Conservation (phyloP, 257 asterid genomes). For the Penstemon newberryi region DNA sequence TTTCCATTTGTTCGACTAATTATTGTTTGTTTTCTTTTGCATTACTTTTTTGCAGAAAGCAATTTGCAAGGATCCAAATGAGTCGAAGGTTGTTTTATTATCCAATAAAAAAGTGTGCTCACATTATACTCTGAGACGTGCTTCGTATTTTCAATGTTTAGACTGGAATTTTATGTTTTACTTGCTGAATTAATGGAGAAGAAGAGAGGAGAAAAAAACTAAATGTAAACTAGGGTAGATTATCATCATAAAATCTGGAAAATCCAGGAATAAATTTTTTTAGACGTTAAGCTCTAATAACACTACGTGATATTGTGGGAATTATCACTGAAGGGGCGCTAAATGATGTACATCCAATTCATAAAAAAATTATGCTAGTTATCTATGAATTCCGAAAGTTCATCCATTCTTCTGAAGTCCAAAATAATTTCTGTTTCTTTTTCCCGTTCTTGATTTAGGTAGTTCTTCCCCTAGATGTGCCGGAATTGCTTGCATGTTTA, state of each 20-base stretch:
- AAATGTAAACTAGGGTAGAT: too few relatives aligned
- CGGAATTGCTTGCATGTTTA: conserved; percentile 84
- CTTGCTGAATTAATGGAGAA: too few relatives aligned
- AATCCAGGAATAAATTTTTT: background rate
- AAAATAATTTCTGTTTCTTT: conserved; percentile 22
- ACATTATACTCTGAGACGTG: background rate
- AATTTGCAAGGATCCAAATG: conserved; percentile 75
- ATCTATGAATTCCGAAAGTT: background rate
- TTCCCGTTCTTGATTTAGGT: conserved; percentile 49
- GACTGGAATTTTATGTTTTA: too few relatives aligned
- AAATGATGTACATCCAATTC: conserved; percentile 7
- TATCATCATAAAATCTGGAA: background rate
- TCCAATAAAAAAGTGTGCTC: background rate
- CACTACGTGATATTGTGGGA: background rate
- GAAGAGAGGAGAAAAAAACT: too few relatives aligned
- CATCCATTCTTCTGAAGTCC: conserved; percentile 1
- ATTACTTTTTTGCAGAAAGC: conserved; percentile 60
- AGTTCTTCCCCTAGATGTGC: conserved; percentile 91
- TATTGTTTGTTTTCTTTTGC: conserved; percentile 20
- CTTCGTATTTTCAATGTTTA: too few relatives aligned
- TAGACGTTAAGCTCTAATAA: conserved; percentile 16
- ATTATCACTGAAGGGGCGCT: background rate
- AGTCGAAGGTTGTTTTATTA: conserved; percentile 59
- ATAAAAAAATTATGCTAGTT: background rate
- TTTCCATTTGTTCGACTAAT: conserved; percentile 22